Evolutionary conservation across 2,329 filamentous ascomycete species (phyloP), one percentile per base, ranked within the genome.

Genomic region (Parasarocladium wereldwijsianum): DNA sequence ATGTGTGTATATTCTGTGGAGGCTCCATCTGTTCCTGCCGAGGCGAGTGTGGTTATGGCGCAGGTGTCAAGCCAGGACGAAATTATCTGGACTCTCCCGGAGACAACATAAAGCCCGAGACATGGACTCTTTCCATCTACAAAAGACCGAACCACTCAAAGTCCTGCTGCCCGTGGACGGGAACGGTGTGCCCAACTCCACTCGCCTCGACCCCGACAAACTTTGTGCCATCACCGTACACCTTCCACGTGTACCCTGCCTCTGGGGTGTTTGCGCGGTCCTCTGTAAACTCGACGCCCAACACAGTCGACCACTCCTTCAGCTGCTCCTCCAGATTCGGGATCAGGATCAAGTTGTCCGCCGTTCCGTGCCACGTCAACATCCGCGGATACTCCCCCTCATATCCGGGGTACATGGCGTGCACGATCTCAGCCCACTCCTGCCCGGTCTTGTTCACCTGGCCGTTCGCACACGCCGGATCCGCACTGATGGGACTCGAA

Each of bases 321-420:
- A 36, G 31, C 24, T 36, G 34, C 34, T 36, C 25, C 8, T 33
- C 27, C 6, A 36, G 31, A 24, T 36, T 36, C 13, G 31, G 26
- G 9, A 27, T 26, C 15, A 26, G 14, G 11, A 36, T 32, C 11
- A 36, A 26, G 6, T 19, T 46, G 41, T 73, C 68, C 3, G 45
- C 46, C 23, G 58, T 62, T 26, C 68, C 68, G 42, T 73, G 68
- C 51, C 62, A 71, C 39, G 71, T 59, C 42, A 68, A 63, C 57
- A 73, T 64, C 31, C 56, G 58, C 3, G 68, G 66, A 2, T 64
- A 53, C 0, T 54, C 33, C 3, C 65, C 65, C 11, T 46, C 49
- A 40, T 69, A 70, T 6, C 54, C 60, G 0, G 62, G 59, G 38
- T 67, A 61, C 55, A 57, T 56, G 30, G 48, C 47, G 14, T 50